Conservation (phyloP, 2,329 filamentous ascomycete species). For the Aspergillus carbonarius region DNA sequence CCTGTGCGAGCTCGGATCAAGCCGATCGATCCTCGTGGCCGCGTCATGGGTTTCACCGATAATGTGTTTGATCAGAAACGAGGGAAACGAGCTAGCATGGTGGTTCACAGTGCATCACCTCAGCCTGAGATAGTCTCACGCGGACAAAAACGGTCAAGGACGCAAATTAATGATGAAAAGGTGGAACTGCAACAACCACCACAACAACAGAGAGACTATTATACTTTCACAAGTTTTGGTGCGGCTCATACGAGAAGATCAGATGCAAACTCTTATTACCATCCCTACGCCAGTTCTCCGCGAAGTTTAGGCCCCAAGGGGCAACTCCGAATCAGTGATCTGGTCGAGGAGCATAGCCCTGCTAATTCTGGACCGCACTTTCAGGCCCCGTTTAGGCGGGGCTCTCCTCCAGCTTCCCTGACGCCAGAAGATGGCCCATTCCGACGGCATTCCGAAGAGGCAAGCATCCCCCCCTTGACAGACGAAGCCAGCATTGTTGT, state of each 20-base stretch:
- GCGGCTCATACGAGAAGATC: neutral
- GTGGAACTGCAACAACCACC: neutral
- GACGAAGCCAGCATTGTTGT: constrained; percentile 13
- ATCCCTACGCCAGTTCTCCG: neutral
- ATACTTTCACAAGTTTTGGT: neutral
- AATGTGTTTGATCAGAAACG: constrained; percentile 40
- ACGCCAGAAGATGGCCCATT: neutral
- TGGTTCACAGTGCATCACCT: constrained; percentile 6
- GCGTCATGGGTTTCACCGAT: constrained; percentile 36
- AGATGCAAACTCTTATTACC: neutral
- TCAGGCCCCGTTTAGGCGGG: neutral
- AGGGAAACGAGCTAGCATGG: constrained; percentile 19
- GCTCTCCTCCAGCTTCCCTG: neutral
- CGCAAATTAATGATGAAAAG: neutral
- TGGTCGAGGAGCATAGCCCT: constrained; percentile 9
- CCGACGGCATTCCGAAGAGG: neutral
- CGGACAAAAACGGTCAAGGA: constrained; percentile 12
- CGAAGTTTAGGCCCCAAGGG: constrained; percentile 1
- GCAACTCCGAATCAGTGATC: constrained; percentile 14
- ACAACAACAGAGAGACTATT: neutral
- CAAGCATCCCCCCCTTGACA: neutral
- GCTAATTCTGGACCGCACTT: neutral
- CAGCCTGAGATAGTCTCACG: neutral
- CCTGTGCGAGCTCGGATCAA: constrained; percentile 34
- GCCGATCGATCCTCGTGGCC: constrained; percentile 32